These are phyloP conservation scores for Aspergillus ochraceus DNA, from an alignment of 2,329 filamentous ascomycete genomes.

Conservation along the genomic window DNA sequence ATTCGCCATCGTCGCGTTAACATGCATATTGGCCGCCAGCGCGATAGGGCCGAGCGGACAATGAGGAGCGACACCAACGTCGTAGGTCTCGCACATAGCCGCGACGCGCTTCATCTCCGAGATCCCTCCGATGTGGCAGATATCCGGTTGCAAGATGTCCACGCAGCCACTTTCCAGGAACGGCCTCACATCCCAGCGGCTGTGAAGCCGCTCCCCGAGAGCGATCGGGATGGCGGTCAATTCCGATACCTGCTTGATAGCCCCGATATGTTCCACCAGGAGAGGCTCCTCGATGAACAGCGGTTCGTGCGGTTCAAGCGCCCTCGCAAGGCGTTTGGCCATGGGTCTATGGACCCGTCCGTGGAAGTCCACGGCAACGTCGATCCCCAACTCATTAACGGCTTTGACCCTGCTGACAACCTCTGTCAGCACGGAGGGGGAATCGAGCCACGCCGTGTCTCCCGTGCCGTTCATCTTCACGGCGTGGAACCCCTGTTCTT, in stretches of 20 bases:
- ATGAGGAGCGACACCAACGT: slow-evolving; percentile 71
- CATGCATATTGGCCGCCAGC: slow-evolving; percentile 68
- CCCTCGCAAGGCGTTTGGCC: too few species aligned
- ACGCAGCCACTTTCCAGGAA: slow-evolving; percentile 68
- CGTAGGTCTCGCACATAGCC: slow-evolving; percentile 70
- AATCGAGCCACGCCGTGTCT: too few species aligned
- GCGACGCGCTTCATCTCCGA: slow-evolving; percentile 70
- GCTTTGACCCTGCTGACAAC: too few species aligned
- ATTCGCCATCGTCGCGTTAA: slow-evolving; percentile 61
- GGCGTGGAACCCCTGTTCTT: too few species aligned
- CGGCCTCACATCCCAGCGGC: slow-evolving; percentile 70
- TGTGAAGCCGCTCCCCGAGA: slow-evolving; percentile 70
- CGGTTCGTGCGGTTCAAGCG: neutral
- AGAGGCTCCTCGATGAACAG: neutral
- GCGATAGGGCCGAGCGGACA: slow-evolving; percentile 73
- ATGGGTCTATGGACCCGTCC: too few species aligned
- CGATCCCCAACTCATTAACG: too few species aligned
- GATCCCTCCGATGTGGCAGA: slow-evolving; percentile 70
- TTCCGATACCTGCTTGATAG: neutral
- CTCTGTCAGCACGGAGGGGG: too few species aligned
- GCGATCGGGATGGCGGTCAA: slow-evolving; percentile 60
- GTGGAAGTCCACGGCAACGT: too few species aligned
- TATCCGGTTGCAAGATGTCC: slow-evolving; percentile 72
- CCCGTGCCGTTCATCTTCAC: too few species aligned
- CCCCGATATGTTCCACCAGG: neutral